Evolutionary conservation across 345 rosid genomes (phyloP), one percentile per base, ranked within the genome.

Genomic region (Pugionium cornutum): DNA sequence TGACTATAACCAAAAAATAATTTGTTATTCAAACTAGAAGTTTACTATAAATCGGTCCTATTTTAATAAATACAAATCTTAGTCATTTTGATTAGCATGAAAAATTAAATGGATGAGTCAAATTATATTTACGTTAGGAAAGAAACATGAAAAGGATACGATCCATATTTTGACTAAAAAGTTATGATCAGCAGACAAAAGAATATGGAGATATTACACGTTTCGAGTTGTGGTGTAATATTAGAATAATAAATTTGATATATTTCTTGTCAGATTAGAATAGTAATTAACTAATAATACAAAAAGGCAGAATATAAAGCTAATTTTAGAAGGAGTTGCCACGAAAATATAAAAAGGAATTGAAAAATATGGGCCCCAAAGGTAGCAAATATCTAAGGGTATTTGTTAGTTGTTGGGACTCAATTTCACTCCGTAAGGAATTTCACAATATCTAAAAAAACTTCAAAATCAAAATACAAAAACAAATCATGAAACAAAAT

Each of bases 331-430:
- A 58, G 9, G 61, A 39, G 50, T 25, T 55, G 50, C 57, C 36
- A 46, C 5, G 1, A 39, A 37, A 57, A 10, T 2, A 30, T 30
- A 44, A 9, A 45, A 54, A 62, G 42, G 67, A 52, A 42, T 42
- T 41, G 52, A 7, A 39, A 62, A 67, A 53, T 37, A 37, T 55
- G 70, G 73, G 81, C 60, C 52, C 61, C 62, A 56, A 30, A 7
- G 29, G 85, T 83, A 82, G 87, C 86, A 80, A 80, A 62, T 76
- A 82, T 78, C 77, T 67, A 80, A 87, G 86, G 66, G 83, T 37
- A 37, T 70, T 69, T 76, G 80, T 77, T 74, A 67, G 83, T 79
- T 77, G 85, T 77, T 81, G 73, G 82, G 84, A 80, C 84, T 78
- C 87, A 79, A 76, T 18, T 18, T 80, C 82, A 79, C 64, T 80